A percentile compares a stretch with the other conserved stretches of the same genome.
phyloP scores from a whole-genome alignment of 768 basidiomycete species.

The Mycena indigotica region DNA sequence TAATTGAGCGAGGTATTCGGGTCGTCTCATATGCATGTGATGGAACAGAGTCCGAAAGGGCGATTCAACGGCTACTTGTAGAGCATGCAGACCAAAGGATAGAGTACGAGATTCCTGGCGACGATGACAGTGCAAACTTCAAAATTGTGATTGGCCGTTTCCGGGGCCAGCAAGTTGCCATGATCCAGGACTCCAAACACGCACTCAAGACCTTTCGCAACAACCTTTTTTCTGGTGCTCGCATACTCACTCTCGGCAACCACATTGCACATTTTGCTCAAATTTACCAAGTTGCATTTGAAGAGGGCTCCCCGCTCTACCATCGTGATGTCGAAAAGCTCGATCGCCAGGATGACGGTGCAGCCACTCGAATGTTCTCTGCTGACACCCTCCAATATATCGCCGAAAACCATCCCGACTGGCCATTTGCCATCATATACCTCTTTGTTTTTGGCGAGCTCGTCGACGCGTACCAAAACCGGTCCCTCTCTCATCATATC shows the following conservation, averaged over 20 bases:
- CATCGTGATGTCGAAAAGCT: slow-evolving; percentile 38
- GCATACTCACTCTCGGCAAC: slow-evolving; percentile 28
- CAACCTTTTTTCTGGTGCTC: slow-evolving; percentile 34
- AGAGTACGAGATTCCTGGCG: slow-evolving; percentile 1
- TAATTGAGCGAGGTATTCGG: slow-evolving; percentile 25
- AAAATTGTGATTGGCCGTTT: slow-evolving; percentile 9
- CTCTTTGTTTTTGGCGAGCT: slow-evolving; percentile 45
- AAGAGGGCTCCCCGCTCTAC: slow-evolving; percentile 23
- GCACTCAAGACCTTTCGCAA: slow-evolving; percentile 33
- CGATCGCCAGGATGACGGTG: slow-evolving; percentile 48
- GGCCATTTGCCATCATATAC: slow-evolving; percentile 33
- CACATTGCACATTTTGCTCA: slow-evolving; percentile 24
- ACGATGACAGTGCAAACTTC: background rate
- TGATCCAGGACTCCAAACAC: slow-evolving; percentile 37
- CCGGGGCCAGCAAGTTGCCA: slow-evolving; percentile 16
- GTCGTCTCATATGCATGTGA: slow-evolving; percentile 38
- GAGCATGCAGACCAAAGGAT: slow-evolving; percentile 1
- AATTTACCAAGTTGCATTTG: slow-evolving; percentile 22
- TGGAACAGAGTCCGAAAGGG: slow-evolving; percentile 38
- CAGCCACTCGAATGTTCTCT: slow-evolving; percentile 43
- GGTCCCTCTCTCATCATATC: slow-evolving; percentile 26
- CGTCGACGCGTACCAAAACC: slow-evolving; percentile 41
- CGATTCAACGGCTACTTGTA: slow-evolving; percentile 25
- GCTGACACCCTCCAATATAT: slow-evolving; percentile 31
- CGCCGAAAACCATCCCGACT: slow-evolving; percentile 27